Conservation (phyloP, 768 basidiomycete species). For the Phlebiopsis gigantea region DNA sequence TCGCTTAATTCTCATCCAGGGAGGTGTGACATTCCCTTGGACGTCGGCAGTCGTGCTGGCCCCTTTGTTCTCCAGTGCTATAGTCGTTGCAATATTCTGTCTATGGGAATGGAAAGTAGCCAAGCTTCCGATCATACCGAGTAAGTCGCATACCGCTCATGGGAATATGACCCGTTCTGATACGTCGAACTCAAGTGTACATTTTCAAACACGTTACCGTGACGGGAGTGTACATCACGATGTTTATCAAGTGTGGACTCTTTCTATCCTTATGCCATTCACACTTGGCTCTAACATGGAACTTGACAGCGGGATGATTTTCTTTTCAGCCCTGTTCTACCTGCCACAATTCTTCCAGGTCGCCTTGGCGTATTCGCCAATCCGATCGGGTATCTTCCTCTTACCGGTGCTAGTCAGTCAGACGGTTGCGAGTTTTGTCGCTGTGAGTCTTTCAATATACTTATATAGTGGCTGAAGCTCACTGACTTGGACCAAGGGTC, state of each 20-base stretch:
- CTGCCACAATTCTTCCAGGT: constrained; percentile 76
- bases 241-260: constrained; percentile 55
- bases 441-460: constrained; percentile 27
- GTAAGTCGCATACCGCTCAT: constrained; percentile 34
- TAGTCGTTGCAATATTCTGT: constrained; percentile 54
- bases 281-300: neutral
- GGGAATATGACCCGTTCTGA: neutral
- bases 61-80: constrained; percentile 40
- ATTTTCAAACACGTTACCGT: constrained; percentile 69
- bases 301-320: constrained; percentile 46
- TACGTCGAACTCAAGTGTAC: constrained; percentile 40
- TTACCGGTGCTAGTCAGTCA: constrained; percentile 67
- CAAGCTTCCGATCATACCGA: constrained; percentile 66
- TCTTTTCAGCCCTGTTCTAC: constrained; percentile 63
- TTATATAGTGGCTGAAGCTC: neutral
- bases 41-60: constrained; percentile 50
- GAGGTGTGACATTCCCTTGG: constrained; percentile 73
- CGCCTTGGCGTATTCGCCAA: constrained; percentile 59
- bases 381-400: constrained; percentile 59
- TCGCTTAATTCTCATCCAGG: constrained; percentile 38
- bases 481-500: constrained; percentile 35
- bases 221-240: constrained; percentile 59
- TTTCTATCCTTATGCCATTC: neutral
- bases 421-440: constrained; percentile 49
- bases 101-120: constrained; percentile 72